Evolutionary conservation across 441 rosid genomes (phyloP).

Genomic region (Macaranga tanarius): DNA sequence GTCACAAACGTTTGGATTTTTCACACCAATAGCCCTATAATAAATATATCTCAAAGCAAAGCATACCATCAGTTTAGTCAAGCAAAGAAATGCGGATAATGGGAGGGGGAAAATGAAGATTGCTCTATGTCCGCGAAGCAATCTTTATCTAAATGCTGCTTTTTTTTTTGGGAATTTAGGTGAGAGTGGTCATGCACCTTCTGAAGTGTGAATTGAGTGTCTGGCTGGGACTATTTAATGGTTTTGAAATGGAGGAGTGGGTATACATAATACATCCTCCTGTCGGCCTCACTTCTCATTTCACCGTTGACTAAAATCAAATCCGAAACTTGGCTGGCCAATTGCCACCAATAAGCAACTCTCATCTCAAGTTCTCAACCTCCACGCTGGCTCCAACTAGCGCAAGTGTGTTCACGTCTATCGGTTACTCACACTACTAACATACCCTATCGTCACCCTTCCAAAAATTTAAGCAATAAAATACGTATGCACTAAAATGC

Average conservation of each 20-base stretch:
- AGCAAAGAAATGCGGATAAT: neutral
- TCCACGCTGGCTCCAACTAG: neutral
- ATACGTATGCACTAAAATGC: neutral
- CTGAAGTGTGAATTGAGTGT: too few relatives aligned
- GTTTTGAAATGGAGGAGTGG: neutral
- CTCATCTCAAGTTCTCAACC: neutral
- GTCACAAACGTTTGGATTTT: too few relatives aligned
- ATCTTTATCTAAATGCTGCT: neutral
- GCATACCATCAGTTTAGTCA: neutral
- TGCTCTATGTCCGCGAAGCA: too few relatives aligned
- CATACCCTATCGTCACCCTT: too few relatives aligned
- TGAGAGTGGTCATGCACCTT: neutral
- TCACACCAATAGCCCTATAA: too few relatives aligned
- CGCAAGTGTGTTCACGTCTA: neutral
- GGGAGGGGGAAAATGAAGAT: neutral
- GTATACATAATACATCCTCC: too few relatives aligned
- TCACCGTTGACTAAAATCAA: neutral
- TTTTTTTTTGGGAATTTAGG: neutral
- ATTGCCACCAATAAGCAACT: slow-evolving; percentile 13
- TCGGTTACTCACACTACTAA: neutral
- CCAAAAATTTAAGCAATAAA: neutral
- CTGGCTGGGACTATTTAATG: too few relatives aligned
- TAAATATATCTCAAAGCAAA: too few relatives aligned
- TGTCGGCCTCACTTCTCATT: neutral
- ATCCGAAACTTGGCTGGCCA: neutral